Evolutionary conservation across 176 grass and related monocot genomes (phyloP), one percentile per base, ranked within the genome.

Genomic region (Bromus sterilis): DNA sequence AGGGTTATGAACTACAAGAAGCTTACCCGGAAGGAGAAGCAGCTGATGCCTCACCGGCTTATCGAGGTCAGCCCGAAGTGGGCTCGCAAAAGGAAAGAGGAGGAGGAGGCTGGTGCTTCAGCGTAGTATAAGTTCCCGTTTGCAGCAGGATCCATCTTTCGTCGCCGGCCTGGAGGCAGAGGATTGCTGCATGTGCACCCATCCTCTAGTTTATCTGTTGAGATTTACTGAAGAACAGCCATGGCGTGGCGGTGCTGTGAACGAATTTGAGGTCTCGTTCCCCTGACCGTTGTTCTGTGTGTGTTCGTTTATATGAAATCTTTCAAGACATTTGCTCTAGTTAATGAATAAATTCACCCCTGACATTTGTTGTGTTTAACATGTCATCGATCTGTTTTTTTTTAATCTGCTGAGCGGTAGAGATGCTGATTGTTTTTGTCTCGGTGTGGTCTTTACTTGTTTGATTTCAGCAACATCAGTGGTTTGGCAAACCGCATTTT

Each of bases 1-100:
- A 89, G 95, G 48, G 92, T 94, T 59, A 98, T 87, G 70, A 98
- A 94, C 84, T 94, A 91, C 39, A 98, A 98, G 66, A 98, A 98
- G 75, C 74, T 98, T 11, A 94, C 95, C 33, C 89, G 88, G 56
- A 90, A 71, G 61, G 90, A 98, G 82, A 83, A 62, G 81, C 95
- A 94, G 66, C 87, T 94, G 29, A 88, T 98, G 78, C 95, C 92
- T 0, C 95, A 98, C 69, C 84, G 86, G 55, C 92, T 98, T 40
- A 95, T 98, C 4, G 90, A 98, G 81, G 88, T 88, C 44, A 94
- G 83, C 28, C 95, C 95, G 0, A 86, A 79, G 36, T 95, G 95
- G 95, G 84, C 84, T 62, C 35, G 84, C 75, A 98, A 87, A 66
- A 74, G 80, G 62, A 83, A 95, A 82, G 75, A 69, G 24, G 90